phyloP scores from a whole-genome alignment of 2,329 filamentous ascomycete species.

The Fusarium torreyae region DNA sequence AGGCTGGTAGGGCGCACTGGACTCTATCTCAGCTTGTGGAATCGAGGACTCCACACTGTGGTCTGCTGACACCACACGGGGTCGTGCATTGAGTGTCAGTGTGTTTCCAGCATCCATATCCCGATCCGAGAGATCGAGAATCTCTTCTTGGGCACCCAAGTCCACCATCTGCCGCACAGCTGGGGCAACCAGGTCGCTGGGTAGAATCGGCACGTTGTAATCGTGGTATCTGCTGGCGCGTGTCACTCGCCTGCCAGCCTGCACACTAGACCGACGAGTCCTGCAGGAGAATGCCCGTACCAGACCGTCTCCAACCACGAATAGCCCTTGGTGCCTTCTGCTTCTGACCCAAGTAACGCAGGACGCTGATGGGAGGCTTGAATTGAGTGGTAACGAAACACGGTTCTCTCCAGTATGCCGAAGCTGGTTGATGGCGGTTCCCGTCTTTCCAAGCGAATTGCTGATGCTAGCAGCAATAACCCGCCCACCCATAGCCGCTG shows the following conservation, averaged over 20 bases:
- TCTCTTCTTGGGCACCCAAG: constrained; percentile 67
- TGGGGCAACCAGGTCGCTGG: constrained; percentile 72
- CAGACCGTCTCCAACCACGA: constrained; percentile 75
- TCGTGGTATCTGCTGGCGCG: constrained; percentile 75
- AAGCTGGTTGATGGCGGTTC: constrained; percentile 77
- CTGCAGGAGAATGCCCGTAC: constrained; percentile 77
- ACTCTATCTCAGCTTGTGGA: constrained; percentile 90
- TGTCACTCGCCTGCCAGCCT: constrained; percentile 66
- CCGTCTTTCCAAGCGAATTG: constrained; percentile 81
- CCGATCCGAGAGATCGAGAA: constrained; percentile 67
- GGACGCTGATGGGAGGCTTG: constrained; percentile 67
- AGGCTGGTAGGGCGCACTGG: constrained; percentile 93
- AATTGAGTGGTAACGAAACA: constrained; percentile 74
- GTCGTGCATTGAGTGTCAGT: constrained; percentile 63
- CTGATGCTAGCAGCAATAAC: constrained; percentile 81
- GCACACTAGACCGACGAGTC: constrained; percentile 68
- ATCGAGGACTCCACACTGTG: constrained; percentile 74
- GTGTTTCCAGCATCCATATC: constrained; percentile 70
- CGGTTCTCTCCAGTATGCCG: constrained; percentile 83
- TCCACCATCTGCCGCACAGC: constrained; percentile 69
- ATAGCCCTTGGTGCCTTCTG: constrained; percentile 73
- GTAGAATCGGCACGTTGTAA: constrained; percentile 74
- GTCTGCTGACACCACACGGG: constrained; percentile 56
- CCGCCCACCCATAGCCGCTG: constrained; percentile 78
- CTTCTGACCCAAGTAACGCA: constrained; percentile 78